Percentiles rank a stretch among this genome's conserved stretches.
These are phyloP conservation scores for Phaeotremella skinneri DNA, from an alignment of 768 basidiomycete species.

Conservation along the genomic window DNA sequence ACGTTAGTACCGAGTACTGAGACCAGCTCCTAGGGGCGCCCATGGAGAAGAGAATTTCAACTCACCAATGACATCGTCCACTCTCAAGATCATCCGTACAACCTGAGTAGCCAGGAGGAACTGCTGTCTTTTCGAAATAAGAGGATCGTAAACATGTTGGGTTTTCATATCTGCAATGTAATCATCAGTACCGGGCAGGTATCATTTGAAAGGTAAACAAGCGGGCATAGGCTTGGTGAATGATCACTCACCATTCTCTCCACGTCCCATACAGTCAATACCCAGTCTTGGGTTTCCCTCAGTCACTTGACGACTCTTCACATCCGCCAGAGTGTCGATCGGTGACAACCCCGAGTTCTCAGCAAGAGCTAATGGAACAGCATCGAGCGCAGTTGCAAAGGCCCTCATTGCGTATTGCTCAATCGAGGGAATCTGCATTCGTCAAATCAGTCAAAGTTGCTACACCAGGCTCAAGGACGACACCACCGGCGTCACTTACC, in stretches of 20 bases:
- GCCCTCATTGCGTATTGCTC: conserved; percentile 99
- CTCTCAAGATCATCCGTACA: conserved; percentile 50
- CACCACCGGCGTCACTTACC: conserved; percentile 53
- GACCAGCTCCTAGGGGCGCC: background rate
- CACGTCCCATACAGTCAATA: conserved; percentile 84
- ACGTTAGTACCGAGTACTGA: background rate
- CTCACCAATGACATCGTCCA: conserved; percentile 52
- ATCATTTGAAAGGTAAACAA: too few relatives aligned
- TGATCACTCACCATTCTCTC: conserved; percentile 71
- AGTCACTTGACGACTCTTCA: conserved; percentile 85
- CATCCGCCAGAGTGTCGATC: conserved; percentile 93
- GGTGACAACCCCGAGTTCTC: conserved; percentile 97
- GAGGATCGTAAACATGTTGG: conserved; percentile 93
- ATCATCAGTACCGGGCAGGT: too few relatives aligned
- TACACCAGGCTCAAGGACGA: conserved; percentile 5
- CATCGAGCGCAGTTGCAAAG: conserved; percentile 91
- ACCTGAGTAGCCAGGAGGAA: conserved; percentile 81
- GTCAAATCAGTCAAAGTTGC: background rate
- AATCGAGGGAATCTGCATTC: conserved; percentile 77
- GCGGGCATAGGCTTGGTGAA: too few relatives aligned
- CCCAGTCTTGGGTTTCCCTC: conserved; percentile 83
- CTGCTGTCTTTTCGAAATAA: conserved; percentile 96
- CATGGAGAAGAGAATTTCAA: conserved; percentile 1
- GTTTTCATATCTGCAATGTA: conserved; percentile 85
- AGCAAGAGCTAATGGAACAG: conserved; percentile 91